Evolutionary conservation across 2,329 filamentous ascomycete species (phyloP).

Genomic region (Fusarium denticulatum): DNA sequence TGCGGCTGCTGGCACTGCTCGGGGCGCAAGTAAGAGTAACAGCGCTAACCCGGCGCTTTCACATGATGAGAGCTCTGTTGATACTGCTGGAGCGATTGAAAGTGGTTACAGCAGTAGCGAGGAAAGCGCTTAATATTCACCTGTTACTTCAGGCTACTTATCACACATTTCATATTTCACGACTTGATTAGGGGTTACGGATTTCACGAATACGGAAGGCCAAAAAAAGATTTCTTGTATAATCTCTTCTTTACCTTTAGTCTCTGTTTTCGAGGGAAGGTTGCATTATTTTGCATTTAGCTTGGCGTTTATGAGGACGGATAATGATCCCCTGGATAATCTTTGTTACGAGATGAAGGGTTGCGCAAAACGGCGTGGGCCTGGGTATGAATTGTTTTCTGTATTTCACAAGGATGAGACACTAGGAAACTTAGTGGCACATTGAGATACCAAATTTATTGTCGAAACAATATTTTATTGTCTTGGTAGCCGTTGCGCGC

Average conservation of each 20-base stretch:
- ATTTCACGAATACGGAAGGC: neutral
- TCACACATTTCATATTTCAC: neutral
- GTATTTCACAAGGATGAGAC: neutral
- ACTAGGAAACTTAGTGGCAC: neutral
- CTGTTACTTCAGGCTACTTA: neutral
- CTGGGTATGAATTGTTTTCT: neutral
- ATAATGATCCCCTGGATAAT: conserved; percentile 28
- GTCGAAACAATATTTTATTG: neutral
- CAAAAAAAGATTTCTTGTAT: neutral
- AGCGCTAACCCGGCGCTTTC: conserved; percentile 42
- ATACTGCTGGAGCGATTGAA: conserved; percentile 52
- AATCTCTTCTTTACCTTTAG: neutral
- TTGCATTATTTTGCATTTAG: conserved; percentile 34
- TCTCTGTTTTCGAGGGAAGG: conserved; percentile 5
- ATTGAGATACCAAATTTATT: conserved; percentile 27
- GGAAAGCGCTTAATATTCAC: conserved; percentile 34
- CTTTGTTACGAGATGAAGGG: conserved; percentile 1
- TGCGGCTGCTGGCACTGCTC: conserved; percentile 46
- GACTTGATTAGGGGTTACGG: neutral
- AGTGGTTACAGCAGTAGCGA: conserved; percentile 53
- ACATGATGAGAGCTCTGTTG: conserved; percentile 50
- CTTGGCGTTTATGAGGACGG: conserved; percentile 35
- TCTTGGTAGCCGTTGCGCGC: neutral
- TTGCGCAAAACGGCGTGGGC: conserved; percentile 1
- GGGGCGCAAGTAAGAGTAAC: conserved; percentile 47